Evolutionary conservation across 2,329 filamentous ascomycete species (phyloP), one percentile per base, ranked within the genome.

Genomic region (Drechslera avenae): DNA sequence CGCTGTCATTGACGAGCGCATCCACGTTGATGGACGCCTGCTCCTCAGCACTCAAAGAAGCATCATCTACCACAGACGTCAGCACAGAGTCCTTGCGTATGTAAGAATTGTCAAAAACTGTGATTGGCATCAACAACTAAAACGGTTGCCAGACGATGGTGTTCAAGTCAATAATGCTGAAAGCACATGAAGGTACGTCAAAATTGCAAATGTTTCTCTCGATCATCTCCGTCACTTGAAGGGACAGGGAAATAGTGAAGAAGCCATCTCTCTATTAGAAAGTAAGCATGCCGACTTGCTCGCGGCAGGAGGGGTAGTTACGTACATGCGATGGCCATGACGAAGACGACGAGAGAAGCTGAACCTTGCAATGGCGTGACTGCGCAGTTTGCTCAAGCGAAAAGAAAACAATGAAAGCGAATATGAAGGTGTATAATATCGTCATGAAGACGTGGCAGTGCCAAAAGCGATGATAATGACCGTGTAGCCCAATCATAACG

Each of bases 21-120:
- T 89, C 86, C 33, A 90, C 83, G n/a, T 82, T 86, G 35, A 79
- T 78, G 2, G 79, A 80, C 10, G 81, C 85, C 58, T 86, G 85
- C 54, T 86, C 84, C 37, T 86, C 76, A 9, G 80, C 82, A 50
- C 79, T 76, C 34, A 76, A 68, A n/a, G 84, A 72, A 41, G 84
- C 81, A 64, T 88, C 85, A 73, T 87, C 86, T 89, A 54, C 39
- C 49, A 57, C 39, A 64, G 64, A 63, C 63, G 71, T 83, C 75
- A 83, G 79, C 77, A 52, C 46, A 35, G n/a, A 16, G 19, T 12
- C 35, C 33, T 18, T 37, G 40, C 35, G 26, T 37, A 19, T 32
- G 2, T 47, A 30, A 35, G 48, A 39, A 48, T 49, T 14, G 26
- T 30, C 21, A 44, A 43, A 36, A 28, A 28, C 23, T 21, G 17